phyloP scores from a whole-genome alignment of 345 rosid species.

The Clarkia xantiana region DNA sequence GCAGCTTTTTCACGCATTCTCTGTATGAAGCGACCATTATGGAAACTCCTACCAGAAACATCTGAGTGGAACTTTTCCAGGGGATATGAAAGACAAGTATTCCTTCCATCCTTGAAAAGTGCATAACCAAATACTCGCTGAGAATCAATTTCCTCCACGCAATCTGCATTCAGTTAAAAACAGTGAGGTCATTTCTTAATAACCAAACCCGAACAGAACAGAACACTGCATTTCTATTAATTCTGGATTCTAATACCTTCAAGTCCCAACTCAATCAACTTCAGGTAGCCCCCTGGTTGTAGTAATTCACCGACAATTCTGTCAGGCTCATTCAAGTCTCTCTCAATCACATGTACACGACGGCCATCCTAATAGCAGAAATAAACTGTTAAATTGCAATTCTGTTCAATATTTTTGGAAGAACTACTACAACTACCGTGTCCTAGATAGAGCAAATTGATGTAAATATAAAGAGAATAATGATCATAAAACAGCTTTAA shows the following conservation, averaged over 20 bases:
- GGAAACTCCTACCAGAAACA: slow-evolving; percentile 44
- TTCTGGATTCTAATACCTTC: slow-evolving; percentile 26
- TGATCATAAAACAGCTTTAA: too few species aligned
- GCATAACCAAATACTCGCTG: slow-evolving; percentile 38
- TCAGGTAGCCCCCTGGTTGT: slow-evolving; percentile 69
- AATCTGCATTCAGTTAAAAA: slow-evolving; percentile 18
- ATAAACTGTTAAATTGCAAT: background rate
- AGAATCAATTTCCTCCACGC: slow-evolving; percentile 43
- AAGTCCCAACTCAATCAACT: slow-evolving; percentile 56
- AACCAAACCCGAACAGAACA: background rate
- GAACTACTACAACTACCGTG: too few species aligned
- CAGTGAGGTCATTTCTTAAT: background rate
- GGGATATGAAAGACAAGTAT: slow-evolving; percentile 24
- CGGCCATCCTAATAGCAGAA: slow-evolving; percentile 42
- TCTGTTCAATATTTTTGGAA: too few species aligned
- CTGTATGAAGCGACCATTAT: slow-evolving; percentile 46
- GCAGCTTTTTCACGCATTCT: slow-evolving; percentile 42
- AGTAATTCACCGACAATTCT: slow-evolving; percentile 66
- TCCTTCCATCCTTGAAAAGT: slow-evolving; percentile 32
- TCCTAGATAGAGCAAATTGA: too few species aligned
- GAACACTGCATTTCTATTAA: background rate
- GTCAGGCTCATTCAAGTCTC: slow-evolving; percentile 60
- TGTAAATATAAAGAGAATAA: too few species aligned
- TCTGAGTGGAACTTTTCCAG: slow-evolving; percentile 29
- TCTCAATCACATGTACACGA: slow-evolving; percentile 49